A percentile compares a stretch with the other conserved stretches of the same genome.
Conservation (phyloP, 768 basidiomycete species). For the Phaffia tasmanica region DNA sequence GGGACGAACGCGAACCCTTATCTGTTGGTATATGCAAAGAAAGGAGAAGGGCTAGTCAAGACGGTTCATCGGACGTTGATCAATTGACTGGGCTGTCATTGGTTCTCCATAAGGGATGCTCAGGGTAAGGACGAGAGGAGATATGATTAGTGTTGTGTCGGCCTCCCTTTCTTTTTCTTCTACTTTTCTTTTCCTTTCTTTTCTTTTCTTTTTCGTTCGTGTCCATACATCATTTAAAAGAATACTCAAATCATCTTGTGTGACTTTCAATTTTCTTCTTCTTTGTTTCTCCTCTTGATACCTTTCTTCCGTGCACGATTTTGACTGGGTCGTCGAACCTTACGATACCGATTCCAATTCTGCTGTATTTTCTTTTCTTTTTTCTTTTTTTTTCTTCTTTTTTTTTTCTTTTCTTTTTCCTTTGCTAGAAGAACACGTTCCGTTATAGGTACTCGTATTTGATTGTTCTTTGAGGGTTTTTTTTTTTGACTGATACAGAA, state of each 20-base stretch:
- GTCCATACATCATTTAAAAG: background rate
- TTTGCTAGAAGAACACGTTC: background rate
- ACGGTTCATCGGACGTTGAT: slow-evolving; percentile 22
- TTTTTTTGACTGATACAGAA: too few relatives aligned
- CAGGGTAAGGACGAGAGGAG: background rate
- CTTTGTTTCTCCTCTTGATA: background rate
- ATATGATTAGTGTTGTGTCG: too few relatives aligned
- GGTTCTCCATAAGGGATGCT: background rate
- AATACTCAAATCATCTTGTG: background rate
- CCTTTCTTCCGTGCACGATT: too few relatives aligned
- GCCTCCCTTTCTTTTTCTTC: background rate
- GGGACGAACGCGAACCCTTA: slow-evolving; percentile 39
- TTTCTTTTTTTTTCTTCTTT: too few relatives aligned
- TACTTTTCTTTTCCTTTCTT: background rate
- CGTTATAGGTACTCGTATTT: background rate
- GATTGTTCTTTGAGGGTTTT: too few relatives aligned
- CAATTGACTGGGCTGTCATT: background rate
- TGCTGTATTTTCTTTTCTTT: too few relatives aligned
- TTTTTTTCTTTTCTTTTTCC: background rate
- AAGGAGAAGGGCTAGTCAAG: slow-evolving; percentile 26
- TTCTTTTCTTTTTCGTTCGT: background rate
- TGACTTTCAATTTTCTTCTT: background rate
- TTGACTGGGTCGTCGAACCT: too few relatives aligned
- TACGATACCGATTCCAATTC: too few relatives aligned
- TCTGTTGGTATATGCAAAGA: slow-evolving; percentile 39